Evolutionary conservation across 2,329 filamentous ascomycete species (phyloP).

Genomic region (Rugonectria rugulosa): DNA sequence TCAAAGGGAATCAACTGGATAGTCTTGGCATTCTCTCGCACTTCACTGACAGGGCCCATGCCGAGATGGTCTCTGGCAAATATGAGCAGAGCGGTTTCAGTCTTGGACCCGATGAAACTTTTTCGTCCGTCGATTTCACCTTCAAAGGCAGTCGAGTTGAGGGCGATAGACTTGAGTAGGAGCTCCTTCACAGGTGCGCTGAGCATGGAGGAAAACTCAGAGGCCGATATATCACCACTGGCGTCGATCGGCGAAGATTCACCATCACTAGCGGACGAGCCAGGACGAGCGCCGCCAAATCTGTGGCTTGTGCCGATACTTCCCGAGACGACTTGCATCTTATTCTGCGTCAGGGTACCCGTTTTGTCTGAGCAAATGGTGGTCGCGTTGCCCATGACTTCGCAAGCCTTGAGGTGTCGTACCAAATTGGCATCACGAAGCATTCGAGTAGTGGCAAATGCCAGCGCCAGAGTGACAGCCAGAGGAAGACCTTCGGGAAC

Average conservation of each 20-base stretch:
- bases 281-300: slow-evolving; percentile 55
- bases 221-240: slow-evolving; percentile 49
- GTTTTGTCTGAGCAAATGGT: slow-evolving; percentile 75
- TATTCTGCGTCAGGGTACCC: slow-evolving; percentile 72
- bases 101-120: slow-evolving; percentile 79
- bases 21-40: slow-evolving; percentile 66
- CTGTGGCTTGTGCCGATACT: slow-evolving; percentile 63
- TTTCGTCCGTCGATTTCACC: slow-evolving; percentile 72
- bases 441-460: slow-evolving; percentile 81
- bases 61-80: slow-evolving; percentile 72
- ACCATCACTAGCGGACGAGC: slow-evolving; percentile 33
- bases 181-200: slow-evolving; percentile 58
- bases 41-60: slow-evolving; percentile 70
- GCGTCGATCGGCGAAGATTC: slow-evolving; percentile 38
- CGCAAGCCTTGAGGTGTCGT: slow-evolving; percentile 77
- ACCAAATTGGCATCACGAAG: slow-evolving; percentile 80
- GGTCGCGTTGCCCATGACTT: slow-evolving; percentile 83
- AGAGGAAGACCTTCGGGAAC: slow-evolving; percentile 80
- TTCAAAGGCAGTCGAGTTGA: slow-evolving; percentile 80
- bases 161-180: slow-evolving; percentile 65
- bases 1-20: slow-evolving; percentile 79
- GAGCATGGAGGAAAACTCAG: slow-evolving; percentile 58
- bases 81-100: slow-evolving; percentile 76
- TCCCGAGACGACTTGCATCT: slow-evolving; percentile 72
- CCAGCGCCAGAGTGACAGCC: slow-evolving; percentile 78